Base-by-base conservation (phyloP, 306 rosid genomes). In the Quercus berberidifolia region DNA sequence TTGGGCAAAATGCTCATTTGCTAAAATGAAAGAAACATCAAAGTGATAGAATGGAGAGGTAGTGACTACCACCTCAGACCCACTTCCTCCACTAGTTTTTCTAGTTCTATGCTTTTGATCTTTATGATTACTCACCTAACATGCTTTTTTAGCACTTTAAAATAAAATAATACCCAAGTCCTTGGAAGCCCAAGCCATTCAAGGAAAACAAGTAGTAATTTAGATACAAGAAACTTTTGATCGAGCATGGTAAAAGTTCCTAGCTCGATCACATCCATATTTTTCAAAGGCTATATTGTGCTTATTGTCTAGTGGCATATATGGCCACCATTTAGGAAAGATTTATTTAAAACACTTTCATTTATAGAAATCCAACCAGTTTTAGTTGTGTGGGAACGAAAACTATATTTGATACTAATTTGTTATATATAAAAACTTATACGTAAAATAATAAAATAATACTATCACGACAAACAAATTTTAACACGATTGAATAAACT, bases 61-160 rank as follows among this genome's bases (percentile, higher is more conserved):
- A 82, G 89, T 82, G 82, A 82, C 74, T 38, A 65, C 74, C 80
- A 82, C 83, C 86, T 86, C 80, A 86, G 54, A 68, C 79, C 82
- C 86, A 79, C 89, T 76, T 76, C 59, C 75, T 58, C 81, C 80
- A 78, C 82, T 69, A 82, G 43, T 65, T 77, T 43, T 19, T 77
- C n/a, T 20, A 30, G 74, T 19, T 58, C 17, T 62, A 23, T 63
- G 67, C 75, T 71, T 73, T 79, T 17, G 13, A 74, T 79, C 83
- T 68, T 78, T 60, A 74, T 25, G 33, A 60, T 23, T 13, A 60
- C 17, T 25, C 35, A 71, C 75, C 41, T 11, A 71, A 83, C 78
- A 49, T 75, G 75, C 79, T 72, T 76, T 79, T 80, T 79, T 43
- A 74, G 63, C 38, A 0, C 33, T 38, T 46, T 3, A 30, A 28